Evolutionary conservation across 768 basidiomycete genomes (phyloP).

Genomic region (Collybia sp.): DNA sequence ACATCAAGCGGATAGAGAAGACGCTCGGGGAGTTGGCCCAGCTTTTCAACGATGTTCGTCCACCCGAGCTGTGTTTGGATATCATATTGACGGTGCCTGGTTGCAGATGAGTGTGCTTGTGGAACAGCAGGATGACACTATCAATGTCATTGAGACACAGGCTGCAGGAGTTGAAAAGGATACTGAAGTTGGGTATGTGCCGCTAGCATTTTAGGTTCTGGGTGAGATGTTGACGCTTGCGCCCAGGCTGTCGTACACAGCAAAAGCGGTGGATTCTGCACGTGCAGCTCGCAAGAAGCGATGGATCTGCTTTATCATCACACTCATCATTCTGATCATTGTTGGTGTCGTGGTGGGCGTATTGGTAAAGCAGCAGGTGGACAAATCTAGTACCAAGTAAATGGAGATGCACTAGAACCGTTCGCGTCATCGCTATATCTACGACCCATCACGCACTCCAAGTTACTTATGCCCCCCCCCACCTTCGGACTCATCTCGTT

Average conservation of each 20-base stretch:
- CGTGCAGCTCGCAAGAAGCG: conserved; percentile 90
- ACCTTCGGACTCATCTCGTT: no score
- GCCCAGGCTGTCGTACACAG: conserved; percentile 71
- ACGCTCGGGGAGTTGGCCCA: conserved; percentile 92
- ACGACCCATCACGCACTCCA: no score
- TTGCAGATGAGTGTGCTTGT: conserved; percentile 89
- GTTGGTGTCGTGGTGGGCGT: conserved; percentile 60
- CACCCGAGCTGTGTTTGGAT: not conserved
- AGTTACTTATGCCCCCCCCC: no score
- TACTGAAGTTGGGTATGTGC: conserved; percentile 73
- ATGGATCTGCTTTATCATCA: conserved; percentile 91
- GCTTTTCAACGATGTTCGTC: conserved; percentile 87
- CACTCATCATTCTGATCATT: conserved; percentile 61
- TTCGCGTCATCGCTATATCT: not conserved
- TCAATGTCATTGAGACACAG: conserved; percentile 77
- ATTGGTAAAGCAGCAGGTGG: conserved; percentile 41
- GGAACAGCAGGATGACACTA: conserved; percentile 89
- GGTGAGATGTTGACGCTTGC: conserved; percentile 4
- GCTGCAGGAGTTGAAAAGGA: conserved; percentile 77
- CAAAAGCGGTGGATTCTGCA: conserved; percentile 83
- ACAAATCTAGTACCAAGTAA: conserved; percentile 27
- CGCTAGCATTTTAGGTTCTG: not conserved
- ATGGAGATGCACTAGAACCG: no score
- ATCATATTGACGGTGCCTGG: not conserved
- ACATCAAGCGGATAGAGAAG: conserved; percentile 92